Conservation (phyloP, 2,329 filamentous ascomycete genomes). For the Epichloe typhina region DNA sequence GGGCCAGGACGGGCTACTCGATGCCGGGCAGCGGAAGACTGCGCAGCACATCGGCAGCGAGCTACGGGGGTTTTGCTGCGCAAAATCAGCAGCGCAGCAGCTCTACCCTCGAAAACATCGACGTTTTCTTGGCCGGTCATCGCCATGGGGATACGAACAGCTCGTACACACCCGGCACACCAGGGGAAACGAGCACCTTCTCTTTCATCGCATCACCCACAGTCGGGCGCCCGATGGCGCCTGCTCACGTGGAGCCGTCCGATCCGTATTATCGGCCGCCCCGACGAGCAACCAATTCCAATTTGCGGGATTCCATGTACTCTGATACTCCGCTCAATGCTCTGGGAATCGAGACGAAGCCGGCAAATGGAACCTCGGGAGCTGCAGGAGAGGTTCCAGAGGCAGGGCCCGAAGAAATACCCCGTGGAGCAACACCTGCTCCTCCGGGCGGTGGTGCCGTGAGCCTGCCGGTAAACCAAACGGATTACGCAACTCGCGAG, state of each 20-base stretch:
- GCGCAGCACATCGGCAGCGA: conserved; percentile 48
- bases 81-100: conserved; percentile 36
- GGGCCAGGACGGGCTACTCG: conserved; percentile 45
- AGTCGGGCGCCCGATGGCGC: conserved; percentile 32
- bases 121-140: conserved; percentile 28
- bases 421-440: conserved; percentile 31
- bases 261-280: conserved; percentile 88
- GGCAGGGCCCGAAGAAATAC: conserved; percentile 24
- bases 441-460: conserved; percentile 21
- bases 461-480: conserved; percentile 40
- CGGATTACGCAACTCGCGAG: conserved; percentile 87
- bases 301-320: conserved; percentile 27
- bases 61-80: conserved; percentile 36
- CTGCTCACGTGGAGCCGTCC: conserved; percentile 35
- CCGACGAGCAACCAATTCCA: conserved; percentile 53
- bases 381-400: conserved; percentile 20
- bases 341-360: conserved; percentile 20
- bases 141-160: conserved; percentile 46
- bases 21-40: conserved; percentile 37
- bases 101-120: conserved; percentile 40
- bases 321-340: conserved; percentile 19
- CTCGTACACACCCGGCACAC: conserved; percentile 60
- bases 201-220: conserved; percentile 54
- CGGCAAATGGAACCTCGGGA: conserved; percentile 5
- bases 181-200: conserved; percentile 57